phyloP scores from a whole-genome alignment of 257 asterid genomes.

The Linaria vulgaris region DNA sequence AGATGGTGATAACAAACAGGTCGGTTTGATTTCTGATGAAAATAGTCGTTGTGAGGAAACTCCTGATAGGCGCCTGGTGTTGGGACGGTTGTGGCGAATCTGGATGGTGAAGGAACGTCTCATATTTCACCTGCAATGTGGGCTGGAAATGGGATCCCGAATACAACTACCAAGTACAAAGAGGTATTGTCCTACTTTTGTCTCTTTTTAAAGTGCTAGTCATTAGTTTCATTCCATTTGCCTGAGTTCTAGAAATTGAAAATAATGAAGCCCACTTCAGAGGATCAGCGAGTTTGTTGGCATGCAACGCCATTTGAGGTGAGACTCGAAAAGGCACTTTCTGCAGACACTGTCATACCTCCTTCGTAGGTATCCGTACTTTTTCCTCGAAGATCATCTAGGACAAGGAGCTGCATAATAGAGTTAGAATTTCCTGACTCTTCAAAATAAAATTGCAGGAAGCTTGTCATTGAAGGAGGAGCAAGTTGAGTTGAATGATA shows the following conservation, averaged over 20 bases:
- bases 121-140: constrained; percentile 71
- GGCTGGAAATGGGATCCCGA: constrained; percentile 96
- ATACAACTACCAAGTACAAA: constrained; percentile 88
- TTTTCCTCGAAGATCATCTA: not conserved
- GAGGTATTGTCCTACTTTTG: constrained; percentile 51
- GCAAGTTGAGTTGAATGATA: constrained; percentile 37
- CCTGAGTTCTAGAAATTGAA: not conserved
- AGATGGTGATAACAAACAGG: constrained; percentile 29
- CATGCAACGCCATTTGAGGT: constrained; percentile 95
- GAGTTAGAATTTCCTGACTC: not conserved
- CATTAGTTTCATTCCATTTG: constrained; percentile 2
- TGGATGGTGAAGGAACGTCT: constrained; percentile 61
- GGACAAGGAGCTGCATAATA: not conserved
- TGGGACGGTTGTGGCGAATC: constrained; percentile 87
- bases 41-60: constrained; percentile 32
- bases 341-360: constrained; percentile 65
- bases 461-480: constrained; percentile 29
- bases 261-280: constrained; percentile 14
- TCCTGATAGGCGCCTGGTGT: constrained; percentile 74
- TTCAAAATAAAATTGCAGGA: constrained; percentile 39
- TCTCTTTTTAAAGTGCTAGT: constrained; percentile 14
- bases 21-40: constrained; percentile 26
- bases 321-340: constrained; percentile 93
- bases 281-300: constrained; percentile 91
- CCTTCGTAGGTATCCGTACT: constrained; percentile 50